Base-by-base conservation (phyloP, 139 green algal species). In the Chlamydomonas eustigma region DNA sequence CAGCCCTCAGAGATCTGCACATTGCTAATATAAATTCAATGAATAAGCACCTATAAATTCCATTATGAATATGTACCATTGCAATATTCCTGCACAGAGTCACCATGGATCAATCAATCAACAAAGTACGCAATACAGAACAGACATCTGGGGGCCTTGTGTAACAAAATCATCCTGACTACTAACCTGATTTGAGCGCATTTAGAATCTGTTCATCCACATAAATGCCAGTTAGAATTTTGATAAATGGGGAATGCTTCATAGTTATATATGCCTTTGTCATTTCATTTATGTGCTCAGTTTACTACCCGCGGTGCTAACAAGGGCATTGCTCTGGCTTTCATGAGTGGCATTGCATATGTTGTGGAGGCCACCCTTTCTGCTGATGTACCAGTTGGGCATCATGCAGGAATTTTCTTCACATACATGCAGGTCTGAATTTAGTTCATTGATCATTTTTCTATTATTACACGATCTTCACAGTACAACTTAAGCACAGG, bases 331-430 rank as follows among this genome's bases (percentile, higher is more conserved):
- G 33, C 71, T 32, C 76, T 85, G 8, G 80, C 39, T 24, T 85
- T 85, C 44, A 64, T 65, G 31, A 64, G 24, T 36, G 80, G 80
- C 51, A 70, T 44, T 24, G 58, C 80, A 8, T 82, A 82, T 39
- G 58, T 85, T 2, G 44, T 85, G 1, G 76, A 77, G 3, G 72
- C 64, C 51, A 58, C 18, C 8, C 39, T 64, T 0, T 4, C 69
- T n/a, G 12, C 12, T 58, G 44, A 58, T 18, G 12, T 1, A 0
- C 71, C 71, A 0, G 35, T 85, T 34, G 76, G 80, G 18, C 80
- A 85, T 37, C 80, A 85, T 39, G 64, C 76, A 0, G 78, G 77
- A 65, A 81, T 81, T 72, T 71, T 82, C 0, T 79, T 85, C 76
- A 79, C 76, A 1, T 85, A 85, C 76, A 81, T 85, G 80, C 51